Percentiles rank a stretch among this genome's conserved stretches.
phyloP scores from a whole-genome alignment of 768 basidiomycete genomes.

The Macrolepiota dolichaula region DNA sequence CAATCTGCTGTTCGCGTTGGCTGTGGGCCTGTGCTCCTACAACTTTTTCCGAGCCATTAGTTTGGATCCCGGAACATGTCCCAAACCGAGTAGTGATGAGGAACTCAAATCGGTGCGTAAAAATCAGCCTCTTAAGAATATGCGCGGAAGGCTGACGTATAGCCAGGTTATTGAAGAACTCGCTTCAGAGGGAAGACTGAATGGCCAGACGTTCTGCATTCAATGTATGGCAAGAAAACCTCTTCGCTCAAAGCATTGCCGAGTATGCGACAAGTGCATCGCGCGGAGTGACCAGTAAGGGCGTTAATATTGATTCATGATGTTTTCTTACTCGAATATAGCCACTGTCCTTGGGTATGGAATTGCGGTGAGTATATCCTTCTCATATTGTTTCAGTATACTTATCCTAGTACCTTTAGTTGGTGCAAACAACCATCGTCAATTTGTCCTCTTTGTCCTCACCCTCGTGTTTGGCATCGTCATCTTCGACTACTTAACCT shows the following conservation, averaged over 20 bases:
- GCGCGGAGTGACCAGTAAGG: constrained; percentile 92
- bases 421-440: constrained; percentile 90
- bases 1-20: constrained; percentile 74
- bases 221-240: constrained; percentile 94
- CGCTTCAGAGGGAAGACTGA: constrained; percentile 81
- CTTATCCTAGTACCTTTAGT: constrained; percentile 42
- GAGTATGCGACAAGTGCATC: constrained; percentile 86
- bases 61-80: constrained; percentile 87
- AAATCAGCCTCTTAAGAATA: constrained; percentile 6
- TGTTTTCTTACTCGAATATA: constrained; percentile 24
- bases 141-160: background rate
- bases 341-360: constrained; percentile 99
- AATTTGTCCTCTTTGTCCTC: constrained; percentile 90
- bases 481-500: constrained; percentile 81
- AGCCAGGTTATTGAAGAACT: constrained; percentile 84
- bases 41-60: constrained; percentile 91
- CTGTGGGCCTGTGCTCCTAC: constrained; percentile 70
- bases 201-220: constrained; percentile 96
- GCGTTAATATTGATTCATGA: background rate
- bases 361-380: constrained; percentile 73
- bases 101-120: constrained; percentile 79
- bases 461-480: constrained; percentile 80
- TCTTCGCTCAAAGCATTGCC: constrained; percentile 92
- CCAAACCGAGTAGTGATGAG: constrained; percentile 74
- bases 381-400: background rate